Base-by-base conservation (phyloP, 192 early-diverging fungal genomes). In the Phlyctochytrium arcticum region DNA sequence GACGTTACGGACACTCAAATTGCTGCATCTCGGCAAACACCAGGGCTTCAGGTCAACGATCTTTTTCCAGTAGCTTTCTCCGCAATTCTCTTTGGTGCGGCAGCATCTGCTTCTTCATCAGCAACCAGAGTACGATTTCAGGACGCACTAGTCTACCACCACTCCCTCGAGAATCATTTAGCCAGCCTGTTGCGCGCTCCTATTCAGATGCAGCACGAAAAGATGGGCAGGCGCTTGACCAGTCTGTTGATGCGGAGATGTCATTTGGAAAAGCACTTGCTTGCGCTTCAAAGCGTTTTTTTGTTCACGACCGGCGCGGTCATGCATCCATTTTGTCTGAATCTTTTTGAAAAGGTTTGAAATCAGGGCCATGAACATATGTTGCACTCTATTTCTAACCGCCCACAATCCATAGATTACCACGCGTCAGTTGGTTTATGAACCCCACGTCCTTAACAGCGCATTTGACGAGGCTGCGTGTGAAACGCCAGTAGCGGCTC, bases 251-350 rank as follows among this genome's bases (percentile, higher is more conserved):
- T 66, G 23, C 17, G 27, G 2, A 6, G n/a, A 24, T 66, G 64
- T 33, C 12, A 26, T 5, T 37, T 57, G 54, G 19, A 47, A 31
- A 15, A 66, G 15, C 64, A 66, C 31, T 32, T 66, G 36, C 23
- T 21, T 7, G 35, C 64, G 19, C 54, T 66, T 26, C 64, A 66
- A 37, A 37, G 53, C 17, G 54, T 66, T 12, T 66, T 19, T 36
- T 34, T 66, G 3, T 57, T 66, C 53, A 66, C 64, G 27, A 54
- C 53, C 24, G 64, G 64, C 10, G 26, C 36, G 8, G 64, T 66
- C 29, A 66, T 66, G 64, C 64, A 66, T 57, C 54, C 51, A 26
- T 66, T 66, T 36, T 66, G 54, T 27, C 23, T 17, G n/a, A 33
- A 15, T 6, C 3, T 66, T 3, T 66, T 66, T 48, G 37, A 19